Percentiles rank a stretch among this genome's conserved stretches.
These are phyloP conservation scores for Westerdykella aurantiaca DNA, from an alignment of 2,329 filamentous ascomycete species.

Conservation along the genomic window DNA sequence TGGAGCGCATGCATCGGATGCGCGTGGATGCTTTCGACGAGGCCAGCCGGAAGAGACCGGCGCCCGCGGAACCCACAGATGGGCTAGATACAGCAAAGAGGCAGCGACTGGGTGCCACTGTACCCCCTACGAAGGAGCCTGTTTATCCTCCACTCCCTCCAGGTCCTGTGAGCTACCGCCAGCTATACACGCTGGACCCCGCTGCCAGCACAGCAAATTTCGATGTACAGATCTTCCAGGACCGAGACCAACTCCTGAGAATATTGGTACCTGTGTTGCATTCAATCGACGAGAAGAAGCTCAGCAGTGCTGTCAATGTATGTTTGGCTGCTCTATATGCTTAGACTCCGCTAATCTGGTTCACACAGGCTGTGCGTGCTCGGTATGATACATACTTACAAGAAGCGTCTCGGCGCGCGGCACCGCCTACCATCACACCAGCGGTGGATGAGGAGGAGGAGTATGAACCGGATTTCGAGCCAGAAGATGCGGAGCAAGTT, in stretches of 20 bases:
- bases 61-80: constrained; percentile 64
- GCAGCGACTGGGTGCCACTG: constrained; percentile 59
- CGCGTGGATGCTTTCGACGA: constrained; percentile 77
- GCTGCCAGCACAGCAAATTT: constrained; percentile 71
- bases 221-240: constrained; percentile 72
- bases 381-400: constrained; percentile 38
- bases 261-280: constrained; percentile 76
- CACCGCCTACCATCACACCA: constrained; percentile 27
- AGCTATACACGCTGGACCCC: constrained; percentile 78
- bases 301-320: constrained; percentile 70
- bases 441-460: constrained; percentile 75
- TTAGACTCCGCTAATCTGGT: constrained; percentile 11
- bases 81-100: constrained; percentile 74
- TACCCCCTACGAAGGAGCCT: constrained; percentile 43
- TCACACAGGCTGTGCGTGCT: constrained; percentile 35
- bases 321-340: constrained; percentile 2
- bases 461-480: constrained; percentile 82
- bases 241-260: constrained; percentile 64
- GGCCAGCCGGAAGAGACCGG: constrained; percentile 67
- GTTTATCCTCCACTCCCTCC: constrained; percentile 63
- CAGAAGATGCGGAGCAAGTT: constrained; percentile 72
- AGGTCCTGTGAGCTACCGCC: constrained; percentile 71
- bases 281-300: constrained; percentile 60
- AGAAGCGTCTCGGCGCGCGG: constrained; percentile 18
- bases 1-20: constrained; percentile 75